A percentile compares a stretch with the other conserved stretches of the same genome.
Conservation (phyloP, 257 asterid genomes). For the Osmanthus fragrans region DNA sequence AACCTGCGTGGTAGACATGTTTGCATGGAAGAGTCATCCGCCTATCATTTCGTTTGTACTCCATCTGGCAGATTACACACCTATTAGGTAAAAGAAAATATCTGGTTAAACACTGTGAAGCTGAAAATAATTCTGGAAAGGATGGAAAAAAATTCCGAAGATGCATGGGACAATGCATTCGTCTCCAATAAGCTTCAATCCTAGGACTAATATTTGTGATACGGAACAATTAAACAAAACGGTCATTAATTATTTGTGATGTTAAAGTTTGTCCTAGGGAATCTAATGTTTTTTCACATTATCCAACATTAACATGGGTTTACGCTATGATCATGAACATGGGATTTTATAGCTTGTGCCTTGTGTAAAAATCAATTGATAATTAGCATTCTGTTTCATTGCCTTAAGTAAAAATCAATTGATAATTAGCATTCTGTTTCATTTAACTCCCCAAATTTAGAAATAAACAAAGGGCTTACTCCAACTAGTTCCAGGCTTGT, state of each 20-base stretch:
- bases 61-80: conserved; percentile 99
- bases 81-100: conserved; percentile 31
- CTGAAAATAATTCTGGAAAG: background rate
- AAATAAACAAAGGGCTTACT: background rate
- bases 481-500: background rate
- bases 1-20: conserved; percentile 70
- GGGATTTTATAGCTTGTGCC: background rate
- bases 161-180: too few relatives aligned
- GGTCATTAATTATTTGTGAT: background rate
- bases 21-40: conserved; percentile 90
- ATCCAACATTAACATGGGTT: background rate
- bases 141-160: background rate
- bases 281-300: background rate
- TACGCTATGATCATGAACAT: background rate
- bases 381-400: background rate
- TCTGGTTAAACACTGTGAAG: conserved; percentile 9
- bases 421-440: background rate
- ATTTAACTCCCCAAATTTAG: background rate
- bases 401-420: background rate
- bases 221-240: background rate
- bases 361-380: background rate
- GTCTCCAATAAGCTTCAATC: too few relatives aligned
- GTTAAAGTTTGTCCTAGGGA: too few relatives aligned
- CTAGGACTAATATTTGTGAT: background rate
- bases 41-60: conserved; percentile 76